Base-by-base conservation (phyloP, 805 yeast species). In the Monosporozyma yasuniensis region DNA sequence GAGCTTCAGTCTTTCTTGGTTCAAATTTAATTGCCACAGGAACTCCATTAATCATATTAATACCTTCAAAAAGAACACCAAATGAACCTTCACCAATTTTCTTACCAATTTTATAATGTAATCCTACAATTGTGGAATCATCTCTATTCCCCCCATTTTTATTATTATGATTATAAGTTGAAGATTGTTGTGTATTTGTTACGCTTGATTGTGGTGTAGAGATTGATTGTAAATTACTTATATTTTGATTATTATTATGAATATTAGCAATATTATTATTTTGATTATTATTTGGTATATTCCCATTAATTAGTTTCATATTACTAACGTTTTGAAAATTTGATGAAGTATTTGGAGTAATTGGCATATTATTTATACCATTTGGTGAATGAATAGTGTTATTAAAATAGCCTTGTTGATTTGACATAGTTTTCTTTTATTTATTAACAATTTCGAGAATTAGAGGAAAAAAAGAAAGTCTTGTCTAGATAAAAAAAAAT, bases 31-130 rank as follows among this genome's bases (percentile, higher is more conserved):
- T 91, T 39, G 98, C 99, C 44, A 93, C 98, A 47, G 87, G 95
- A 54, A 83, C 84, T 56, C 90, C 90, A 72, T 89, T 91, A 59
- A 93, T 80, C 64, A 93, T 76, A 66, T 93, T 91, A 42, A 87
- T 79, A 54, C 99, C 99, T 72, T 93, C 98, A 66, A 93, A 93
- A 52, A 93, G 84, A 48, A 93, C 96, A 50, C 99, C 99, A 68
- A 93, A 93, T 3, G 98, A 91, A 42, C 99, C 99, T 70, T 93
- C 98, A 51, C 99, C 99, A 54, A 93, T 90, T 72, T 93, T 93
- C 68, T 90, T 91, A 52, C 98, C 99, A 50, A 93, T 93, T 59
- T 89, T 85, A 71, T 90, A 93, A 73, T 93, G 99, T 53, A 91
- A 81, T 22, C 99, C 99, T 44, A 93, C 96, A 44, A 73, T 71